Conservation (phyloP, 2,329 filamentous ascomycete species). For the Paraconiothyrium brasiliense region DNA sequence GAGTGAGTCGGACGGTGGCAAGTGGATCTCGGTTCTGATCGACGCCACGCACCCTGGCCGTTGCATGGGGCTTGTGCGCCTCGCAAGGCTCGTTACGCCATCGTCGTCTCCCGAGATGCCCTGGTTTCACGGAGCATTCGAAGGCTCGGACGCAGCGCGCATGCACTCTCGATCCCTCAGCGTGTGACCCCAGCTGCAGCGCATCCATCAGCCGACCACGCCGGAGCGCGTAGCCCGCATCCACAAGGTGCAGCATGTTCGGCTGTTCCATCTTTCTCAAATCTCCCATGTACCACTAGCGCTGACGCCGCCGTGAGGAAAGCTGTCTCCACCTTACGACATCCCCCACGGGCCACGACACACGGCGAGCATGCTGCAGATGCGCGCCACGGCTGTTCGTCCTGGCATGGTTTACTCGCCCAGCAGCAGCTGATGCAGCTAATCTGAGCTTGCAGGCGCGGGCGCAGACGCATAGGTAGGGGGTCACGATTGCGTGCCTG, state of each 20-base stretch:
- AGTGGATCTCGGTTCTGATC: constrained; percentile 3
- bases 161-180: not conserved
- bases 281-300: not conserved
- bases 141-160: not conserved
- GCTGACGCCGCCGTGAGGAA: not conserved
- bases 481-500: not conserved
- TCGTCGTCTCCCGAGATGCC: not conserved
- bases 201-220: not conserved
- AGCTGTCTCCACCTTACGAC: not conserved
- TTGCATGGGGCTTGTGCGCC: constrained; percentile 9
- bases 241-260: not conserved
- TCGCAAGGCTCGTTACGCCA: constrained; percentile 9
- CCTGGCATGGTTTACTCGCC: not conserved
- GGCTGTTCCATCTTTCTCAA: not conserved
- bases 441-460: constrained; percentile 1
- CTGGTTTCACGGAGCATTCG: not conserved
- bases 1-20: not conserved
- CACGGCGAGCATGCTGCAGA: not conserved
- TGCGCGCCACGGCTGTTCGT: not conserved
- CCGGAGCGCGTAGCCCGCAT: not conserved
- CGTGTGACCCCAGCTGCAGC: not conserved
- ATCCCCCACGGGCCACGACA: not conserved
- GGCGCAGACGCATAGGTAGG: not conserved
- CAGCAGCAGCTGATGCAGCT: constrained; percentile 1
- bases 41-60: constrained; percentile 11